Conservation (phyloP, 1,284 basidiomycete genomes). For the Ceratobasidium papillatum region DNA sequence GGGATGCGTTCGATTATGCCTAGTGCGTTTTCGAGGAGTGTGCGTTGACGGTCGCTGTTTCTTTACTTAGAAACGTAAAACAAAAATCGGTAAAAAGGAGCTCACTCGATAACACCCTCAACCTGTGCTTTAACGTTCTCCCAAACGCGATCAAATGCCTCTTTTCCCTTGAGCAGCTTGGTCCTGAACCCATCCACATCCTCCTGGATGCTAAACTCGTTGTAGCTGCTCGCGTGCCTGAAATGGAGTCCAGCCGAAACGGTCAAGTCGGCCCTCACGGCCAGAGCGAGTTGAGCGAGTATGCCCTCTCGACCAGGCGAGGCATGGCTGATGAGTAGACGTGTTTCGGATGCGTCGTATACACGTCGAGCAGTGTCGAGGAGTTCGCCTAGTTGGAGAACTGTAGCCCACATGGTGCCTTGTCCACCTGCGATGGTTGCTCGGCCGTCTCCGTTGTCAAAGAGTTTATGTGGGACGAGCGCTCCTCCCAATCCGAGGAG, state of each 20-base stretch:
- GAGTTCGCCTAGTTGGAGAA: slow-evolving; percentile 96
- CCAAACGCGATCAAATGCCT: slow-evolving; percentile 90
- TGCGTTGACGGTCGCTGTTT: slow-evolving; percentile 78
- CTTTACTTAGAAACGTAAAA: neutral
- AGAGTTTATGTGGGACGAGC: slow-evolving; percentile 95
- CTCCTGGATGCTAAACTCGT: slow-evolving; percentile 93
- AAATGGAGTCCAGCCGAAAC: slow-evolving; percentile 96
- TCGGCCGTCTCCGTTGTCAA: slow-evolving; percentile 93
- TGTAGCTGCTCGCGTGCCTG: slow-evolving; percentile 95
- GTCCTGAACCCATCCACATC: slow-evolving; percentile 90
- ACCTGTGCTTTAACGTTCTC: slow-evolving; percentile 93
- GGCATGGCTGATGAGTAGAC: slow-evolving; percentile 91
- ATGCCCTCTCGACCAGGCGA: slow-evolving; percentile 94
- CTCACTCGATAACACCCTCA: slow-evolving; percentile 84
- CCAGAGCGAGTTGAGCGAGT: slow-evolving; percentile 88
- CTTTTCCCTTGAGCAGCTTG: slow-evolving; percentile 83
- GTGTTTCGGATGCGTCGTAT: slow-evolving; percentile 92
- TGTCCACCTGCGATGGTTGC: slow-evolving; percentile 97
- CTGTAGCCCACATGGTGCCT: slow-evolving; percentile 99
- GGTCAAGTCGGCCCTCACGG: slow-evolving; percentile 93
- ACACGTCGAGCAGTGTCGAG: slow-evolving; percentile 97
- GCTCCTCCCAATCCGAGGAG: slow-evolving; percentile 96
- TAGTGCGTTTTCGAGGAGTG: slow-evolving; percentile 89
- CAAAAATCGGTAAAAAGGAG: slow-evolving; percentile 20
- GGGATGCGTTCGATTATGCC: slow-evolving; percentile 85